Evolutionary conservation across 208 protist genomes (phyloP).

Genomic region (Crithidia acanthocephali): DNA sequence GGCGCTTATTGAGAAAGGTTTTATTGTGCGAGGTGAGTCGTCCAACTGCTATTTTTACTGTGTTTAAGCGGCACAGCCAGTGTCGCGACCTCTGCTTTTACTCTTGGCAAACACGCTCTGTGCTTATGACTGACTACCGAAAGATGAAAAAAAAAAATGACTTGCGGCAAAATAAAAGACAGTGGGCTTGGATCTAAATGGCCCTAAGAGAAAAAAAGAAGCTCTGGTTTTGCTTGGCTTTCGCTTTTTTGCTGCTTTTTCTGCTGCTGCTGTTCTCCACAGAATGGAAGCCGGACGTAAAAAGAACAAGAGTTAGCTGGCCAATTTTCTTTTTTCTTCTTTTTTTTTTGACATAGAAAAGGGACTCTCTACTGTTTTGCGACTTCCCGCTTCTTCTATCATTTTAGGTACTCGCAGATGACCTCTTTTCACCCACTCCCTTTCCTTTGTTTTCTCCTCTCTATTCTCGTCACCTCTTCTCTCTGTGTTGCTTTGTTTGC

Average conservation of each 20-base stretch:
- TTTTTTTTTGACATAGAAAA: too few relatives aligned
- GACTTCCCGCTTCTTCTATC: too few relatives aligned
- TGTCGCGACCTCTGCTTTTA: neutral
- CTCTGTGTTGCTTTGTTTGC: neutral
- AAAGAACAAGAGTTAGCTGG: neutral
- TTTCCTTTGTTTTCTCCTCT: too few relatives aligned
- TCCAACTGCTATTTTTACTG: constrained; percentile 39
- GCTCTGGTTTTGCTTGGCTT: too few relatives aligned
- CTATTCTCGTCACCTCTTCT: neutral
- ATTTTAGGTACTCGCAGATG: too few relatives aligned
- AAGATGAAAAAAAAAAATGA: too few relatives aligned
- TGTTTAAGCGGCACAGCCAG: constrained; percentile 2
- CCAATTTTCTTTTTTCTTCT: constrained; percentile 10
- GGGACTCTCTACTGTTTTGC: too few relatives aligned
- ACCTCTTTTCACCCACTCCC: neutral
- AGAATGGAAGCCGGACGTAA: neutral
- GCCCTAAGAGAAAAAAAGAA: too few relatives aligned
- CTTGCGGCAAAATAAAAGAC: too few relatives aligned
- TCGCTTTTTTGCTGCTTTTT: neutral
- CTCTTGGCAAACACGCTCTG: too few relatives aligned
- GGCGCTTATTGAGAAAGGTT: constrained; percentile 71
- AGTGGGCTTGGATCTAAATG: too few relatives aligned
- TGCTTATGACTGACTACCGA: too few relatives aligned
- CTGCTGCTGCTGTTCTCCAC: neutral
- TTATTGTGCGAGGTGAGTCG: constrained; percentile 46